These are phyloP conservation scores for Pseudogymnoascus sp. DNA, from an alignment of 2,329 filamentous ascomycete species.

Conservation along the genomic window DNA sequence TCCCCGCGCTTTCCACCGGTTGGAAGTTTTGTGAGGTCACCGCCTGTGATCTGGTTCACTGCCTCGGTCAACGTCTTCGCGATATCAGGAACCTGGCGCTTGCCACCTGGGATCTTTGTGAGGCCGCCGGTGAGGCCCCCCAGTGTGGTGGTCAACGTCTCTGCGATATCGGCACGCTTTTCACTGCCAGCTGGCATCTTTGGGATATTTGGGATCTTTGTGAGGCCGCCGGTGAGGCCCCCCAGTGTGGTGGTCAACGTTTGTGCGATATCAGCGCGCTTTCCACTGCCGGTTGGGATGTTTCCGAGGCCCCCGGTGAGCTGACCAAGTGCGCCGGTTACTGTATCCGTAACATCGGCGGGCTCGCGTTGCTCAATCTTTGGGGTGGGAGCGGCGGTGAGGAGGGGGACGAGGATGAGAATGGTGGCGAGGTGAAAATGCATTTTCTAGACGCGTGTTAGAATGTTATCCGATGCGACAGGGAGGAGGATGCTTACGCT, in stretches of 20 bases:
- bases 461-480: background rate
- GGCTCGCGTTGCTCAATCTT: background rate
- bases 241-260: too few species aligned
- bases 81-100: too few species aligned
- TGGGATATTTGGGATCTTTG: background rate
- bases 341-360: background rate
- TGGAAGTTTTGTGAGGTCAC: too few species aligned
- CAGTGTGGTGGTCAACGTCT: too few species aligned
- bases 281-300: background rate
- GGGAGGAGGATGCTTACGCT: background rate
- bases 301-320: background rate
- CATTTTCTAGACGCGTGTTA: slow-evolving; percentile 6
- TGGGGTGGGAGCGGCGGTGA: background rate
- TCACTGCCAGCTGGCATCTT: background rate
- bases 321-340: background rate
- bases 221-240: background rate
- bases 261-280: background rate
- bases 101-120: too few species aligned
- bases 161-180: background rate
- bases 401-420: background rate
- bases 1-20: too few species aligned
- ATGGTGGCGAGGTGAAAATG: background rate
- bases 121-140: too few species aligned
- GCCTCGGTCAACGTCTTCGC: too few species aligned
- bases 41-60: too few species aligned